phyloP scores from a whole-genome alignment of 2,329 filamentous ascomycete species.

The Fusarium continuum region DNA sequence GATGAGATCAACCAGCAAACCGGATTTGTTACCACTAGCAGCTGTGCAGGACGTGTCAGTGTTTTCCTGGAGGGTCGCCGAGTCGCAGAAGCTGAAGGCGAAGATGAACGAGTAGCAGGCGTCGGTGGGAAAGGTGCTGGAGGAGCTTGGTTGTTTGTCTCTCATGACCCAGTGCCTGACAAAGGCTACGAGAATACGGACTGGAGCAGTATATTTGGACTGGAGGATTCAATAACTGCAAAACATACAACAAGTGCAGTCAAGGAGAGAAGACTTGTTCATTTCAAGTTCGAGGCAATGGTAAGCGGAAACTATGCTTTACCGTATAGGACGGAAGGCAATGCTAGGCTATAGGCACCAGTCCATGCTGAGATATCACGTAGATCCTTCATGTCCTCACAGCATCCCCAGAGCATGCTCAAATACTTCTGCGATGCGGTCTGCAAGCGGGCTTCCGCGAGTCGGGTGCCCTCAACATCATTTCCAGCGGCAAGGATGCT shows the following conservation, averaged over 20 bases:
- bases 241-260: constrained; percentile 33
- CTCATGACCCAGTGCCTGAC: constrained; percentile 73
- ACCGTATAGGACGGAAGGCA: constrained; percentile 34
- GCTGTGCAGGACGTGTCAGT: constrained; percentile 86
- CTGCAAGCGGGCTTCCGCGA: constrained; percentile 88
- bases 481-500: constrained; percentile 47
- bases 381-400: constrained; percentile 91
- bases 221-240: constrained; percentile 41
- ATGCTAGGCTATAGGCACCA: constrained; percentile 18
- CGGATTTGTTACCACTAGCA: constrained; percentile 90
- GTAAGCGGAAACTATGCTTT: constrained; percentile 61
- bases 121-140: constrained; percentile 87
- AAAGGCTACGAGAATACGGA: constrained; percentile 42
- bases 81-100: constrained; percentile 28
- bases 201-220: constrained; percentile 46
- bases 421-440: constrained; percentile 78
- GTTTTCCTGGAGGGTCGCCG: constrained; percentile 86
- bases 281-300: constrained; percentile 96
- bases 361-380: constrained; percentile 34
- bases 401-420: constrained; percentile 77
- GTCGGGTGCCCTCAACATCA: constrained; percentile 80
- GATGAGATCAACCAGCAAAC: constrained; percentile 77
- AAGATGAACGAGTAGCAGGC: constrained; percentile 58
- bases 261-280: constrained; percentile 64
- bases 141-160: constrained; percentile 87